Conservation (phyloP, 1,284 basidiomycete species). For the Ustilago shanxiensis region DNA sequence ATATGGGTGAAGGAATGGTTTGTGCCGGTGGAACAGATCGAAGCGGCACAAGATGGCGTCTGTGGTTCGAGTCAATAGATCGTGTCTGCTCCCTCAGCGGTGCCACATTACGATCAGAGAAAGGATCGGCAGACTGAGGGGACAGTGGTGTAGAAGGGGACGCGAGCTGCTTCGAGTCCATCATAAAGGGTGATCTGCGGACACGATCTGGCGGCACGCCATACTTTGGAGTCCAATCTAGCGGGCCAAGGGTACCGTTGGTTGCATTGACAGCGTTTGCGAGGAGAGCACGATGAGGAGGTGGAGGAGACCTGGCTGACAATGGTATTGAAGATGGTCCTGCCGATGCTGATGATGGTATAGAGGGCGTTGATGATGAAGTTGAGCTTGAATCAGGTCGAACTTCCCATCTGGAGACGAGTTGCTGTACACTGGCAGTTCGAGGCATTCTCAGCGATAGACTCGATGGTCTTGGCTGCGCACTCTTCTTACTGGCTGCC, state of each 20-base stretch:
- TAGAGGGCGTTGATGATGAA: neutral
- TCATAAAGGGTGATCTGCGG: constrained; percentile 6
- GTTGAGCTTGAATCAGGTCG: constrained; percentile 10
- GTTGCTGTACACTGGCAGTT: constrained; percentile 38
- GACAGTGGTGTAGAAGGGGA: constrained; percentile 7
- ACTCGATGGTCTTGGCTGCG: constrained; percentile 31
- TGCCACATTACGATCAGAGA: neutral
- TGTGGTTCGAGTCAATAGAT: neutral
- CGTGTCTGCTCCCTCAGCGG: neutral
- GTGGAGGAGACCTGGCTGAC: constrained; percentile 4
- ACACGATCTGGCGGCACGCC: constrained; percentile 19
- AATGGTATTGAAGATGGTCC: neutral
- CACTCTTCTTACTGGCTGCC: constrained; percentile 6
- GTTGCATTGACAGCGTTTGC: constrained; percentile 29
- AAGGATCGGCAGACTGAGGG: constrained; percentile 2
- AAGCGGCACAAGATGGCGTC: constrained; percentile 30
- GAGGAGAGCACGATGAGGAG: constrained; percentile 14
- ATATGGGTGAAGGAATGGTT: constrained; percentile 29
- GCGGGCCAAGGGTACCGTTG: constrained; percentile 42
- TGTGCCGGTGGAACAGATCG: constrained; percentile 29
- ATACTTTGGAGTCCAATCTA: constrained; percentile 53
- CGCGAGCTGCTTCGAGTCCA: neutral
- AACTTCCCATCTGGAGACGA: constrained; percentile 42
- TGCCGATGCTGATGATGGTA: constrained; percentile 1
- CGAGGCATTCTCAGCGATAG: constrained; percentile 29